Conservation (phyloP, 2,329 filamentous ascomycete genomes). For the Sporothrix variecibatus region DNA sequence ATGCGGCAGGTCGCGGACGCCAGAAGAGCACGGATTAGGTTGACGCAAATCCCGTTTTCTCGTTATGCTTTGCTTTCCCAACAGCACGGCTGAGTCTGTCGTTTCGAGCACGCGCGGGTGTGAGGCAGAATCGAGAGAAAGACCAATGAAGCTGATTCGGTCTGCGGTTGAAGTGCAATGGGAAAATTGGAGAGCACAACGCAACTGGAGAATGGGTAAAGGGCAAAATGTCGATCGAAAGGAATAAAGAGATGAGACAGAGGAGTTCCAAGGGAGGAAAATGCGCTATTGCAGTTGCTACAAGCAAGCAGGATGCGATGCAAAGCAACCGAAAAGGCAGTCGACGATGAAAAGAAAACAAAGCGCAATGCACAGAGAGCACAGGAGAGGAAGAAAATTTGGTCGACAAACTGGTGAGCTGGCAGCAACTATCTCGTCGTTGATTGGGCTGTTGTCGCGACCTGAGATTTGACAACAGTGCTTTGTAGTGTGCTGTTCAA, state of each 20-base stretch:
- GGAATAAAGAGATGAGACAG: constrained; percentile 16
- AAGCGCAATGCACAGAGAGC: constrained; percentile 13
- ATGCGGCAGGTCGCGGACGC: not conserved
- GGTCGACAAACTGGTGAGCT: constrained; percentile 9
- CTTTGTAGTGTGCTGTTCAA: constrained; percentile 1
- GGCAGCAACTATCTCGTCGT: not conserved
- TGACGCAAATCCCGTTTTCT: not conserved
- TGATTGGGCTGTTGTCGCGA: constrained; percentile 28
- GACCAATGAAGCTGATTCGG: not conserved
- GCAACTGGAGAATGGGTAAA: constrained; percentile 5
- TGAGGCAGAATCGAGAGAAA: not conserved
- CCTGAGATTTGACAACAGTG: not conserved
- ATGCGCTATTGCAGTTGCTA: not conserved
- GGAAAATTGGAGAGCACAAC: not conserved
- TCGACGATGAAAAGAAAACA: constrained; percentile 15
- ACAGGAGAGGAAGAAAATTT: not conserved
- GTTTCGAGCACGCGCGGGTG: not conserved
- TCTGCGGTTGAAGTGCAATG: not conserved
- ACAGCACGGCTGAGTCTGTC: not conserved
- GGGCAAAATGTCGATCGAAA: constrained; percentile 4
- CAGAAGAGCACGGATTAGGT: not conserved
- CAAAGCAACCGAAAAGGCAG: not conserved
- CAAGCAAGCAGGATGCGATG: constrained; percentile 10
- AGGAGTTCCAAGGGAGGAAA: not conserved
- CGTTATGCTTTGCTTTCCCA: not conserved